Evolutionary conservation across 2,329 filamentous ascomycete species (phyloP).

Genomic region (Kalmusia sp.): DNA sequence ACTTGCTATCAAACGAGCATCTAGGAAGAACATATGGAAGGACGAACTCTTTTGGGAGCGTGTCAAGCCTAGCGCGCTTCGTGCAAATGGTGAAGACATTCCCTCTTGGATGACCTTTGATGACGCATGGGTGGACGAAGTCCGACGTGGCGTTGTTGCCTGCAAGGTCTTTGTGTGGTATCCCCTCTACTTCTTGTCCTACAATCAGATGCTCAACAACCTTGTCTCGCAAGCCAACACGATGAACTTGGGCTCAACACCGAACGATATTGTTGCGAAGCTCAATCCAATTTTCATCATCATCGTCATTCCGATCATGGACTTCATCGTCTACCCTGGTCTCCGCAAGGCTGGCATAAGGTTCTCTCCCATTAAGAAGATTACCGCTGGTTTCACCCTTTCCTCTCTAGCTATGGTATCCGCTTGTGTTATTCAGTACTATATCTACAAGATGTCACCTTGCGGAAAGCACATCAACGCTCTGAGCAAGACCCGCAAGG

Average conservation of each 20-base stretch:
- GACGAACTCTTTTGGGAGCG: conserved; percentile 65
- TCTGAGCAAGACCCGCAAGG: conserved; percentile 49
- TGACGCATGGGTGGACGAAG: conserved; percentile 80
- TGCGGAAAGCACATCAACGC: conserved; percentile 38
- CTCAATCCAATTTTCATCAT: conserved; percentile 79
- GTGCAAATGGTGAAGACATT: conserved; percentile 51
- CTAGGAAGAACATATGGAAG: conserved; percentile 49
- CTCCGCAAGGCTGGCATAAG: conserved; percentile 69
- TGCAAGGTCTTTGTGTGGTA: conserved; percentile 63
- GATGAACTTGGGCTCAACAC: conserved; percentile 72
- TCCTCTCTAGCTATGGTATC: conserved; percentile 67
- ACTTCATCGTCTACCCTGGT: conserved; percentile 70
- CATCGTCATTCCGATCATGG: conserved; percentile 68
- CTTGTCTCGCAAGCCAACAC: conserved; percentile 72
- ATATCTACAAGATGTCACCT: conserved; percentile 52
- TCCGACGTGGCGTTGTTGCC: conserved; percentile 64
- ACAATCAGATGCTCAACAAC: conserved; percentile 69
- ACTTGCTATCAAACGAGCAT: conserved; percentile 64
- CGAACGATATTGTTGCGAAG: conserved; percentile 80
- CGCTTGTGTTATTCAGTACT: conserved; percentile 63
- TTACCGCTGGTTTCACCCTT: conserved; percentile 72
- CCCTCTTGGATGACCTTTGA: conserved; percentile 81
- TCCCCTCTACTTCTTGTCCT: conserved; percentile 38
- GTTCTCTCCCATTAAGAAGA: conserved; percentile 79
- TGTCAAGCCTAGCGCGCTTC: conserved; percentile 63